phyloP scores from a whole-genome alignment of 2,329 filamentous ascomycete genomes.

The Botryotinia calthae region DNA sequence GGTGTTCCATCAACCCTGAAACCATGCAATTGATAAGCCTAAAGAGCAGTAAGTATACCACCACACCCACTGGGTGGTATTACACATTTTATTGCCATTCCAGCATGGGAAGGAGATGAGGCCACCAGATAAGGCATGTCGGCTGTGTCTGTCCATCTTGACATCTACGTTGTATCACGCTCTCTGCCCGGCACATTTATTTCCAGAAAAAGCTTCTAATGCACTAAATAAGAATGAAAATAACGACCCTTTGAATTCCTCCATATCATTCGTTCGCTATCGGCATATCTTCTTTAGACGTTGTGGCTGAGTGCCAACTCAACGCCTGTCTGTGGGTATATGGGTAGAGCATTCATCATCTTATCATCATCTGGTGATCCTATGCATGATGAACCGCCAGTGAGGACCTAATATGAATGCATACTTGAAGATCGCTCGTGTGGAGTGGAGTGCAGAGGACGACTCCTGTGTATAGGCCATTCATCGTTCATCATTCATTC shows the following conservation, averaged over 20 bases:
- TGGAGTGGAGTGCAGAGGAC: background rate
- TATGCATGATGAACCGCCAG: background rate
- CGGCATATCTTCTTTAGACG: background rate
- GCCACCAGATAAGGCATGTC: background rate
- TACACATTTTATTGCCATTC: no score
- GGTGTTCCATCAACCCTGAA: background rate
- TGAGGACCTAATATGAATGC: background rate
- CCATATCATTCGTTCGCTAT: background rate
- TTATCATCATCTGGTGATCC: background rate
- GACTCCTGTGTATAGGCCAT: background rate
- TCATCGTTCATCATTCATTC: background rate
- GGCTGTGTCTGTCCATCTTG: background rate
- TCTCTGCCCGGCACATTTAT: background rate
- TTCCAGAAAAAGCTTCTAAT: background rate
- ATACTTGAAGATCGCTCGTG: background rate
- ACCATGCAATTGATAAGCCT: no score
- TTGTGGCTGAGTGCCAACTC: background rate
- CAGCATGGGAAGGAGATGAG: background rate
- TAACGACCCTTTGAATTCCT: background rate
- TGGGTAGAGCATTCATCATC: background rate
- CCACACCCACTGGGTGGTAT: no score
- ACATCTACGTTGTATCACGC: background rate
- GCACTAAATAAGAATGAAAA: background rate
- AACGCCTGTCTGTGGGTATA: conserved; percentile 1
- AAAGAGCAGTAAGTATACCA: no score